Evolutionary conservation across 352 stramenopile genomes (phyloP).

Genomic region (Ophiocytium majus): DNA sequence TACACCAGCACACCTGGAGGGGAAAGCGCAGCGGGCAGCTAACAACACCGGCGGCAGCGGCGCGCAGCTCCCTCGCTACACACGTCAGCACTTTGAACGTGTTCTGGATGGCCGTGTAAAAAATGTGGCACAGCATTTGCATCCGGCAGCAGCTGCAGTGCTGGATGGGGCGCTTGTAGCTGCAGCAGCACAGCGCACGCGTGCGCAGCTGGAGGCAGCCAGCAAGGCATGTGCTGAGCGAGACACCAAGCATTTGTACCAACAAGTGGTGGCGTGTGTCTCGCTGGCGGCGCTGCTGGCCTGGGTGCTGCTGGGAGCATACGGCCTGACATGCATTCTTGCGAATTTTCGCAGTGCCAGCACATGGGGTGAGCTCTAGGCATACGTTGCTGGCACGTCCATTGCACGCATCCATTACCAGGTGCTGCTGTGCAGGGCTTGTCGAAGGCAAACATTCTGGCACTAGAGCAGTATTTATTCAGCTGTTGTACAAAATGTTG

Average conservation of each 20-base stretch:
- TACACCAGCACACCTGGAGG: neutral
- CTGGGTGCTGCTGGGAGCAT: neutral
- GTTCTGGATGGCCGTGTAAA: neutral
- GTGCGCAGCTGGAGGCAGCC: neutral
- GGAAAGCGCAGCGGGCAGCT: neutral
- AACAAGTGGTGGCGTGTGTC: neutral
- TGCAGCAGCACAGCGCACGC: neutral
- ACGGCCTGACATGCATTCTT: neutral
- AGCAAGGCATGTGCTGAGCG: neutral
- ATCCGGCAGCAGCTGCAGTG: neutral
- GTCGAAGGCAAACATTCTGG: neutral
- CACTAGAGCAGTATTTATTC: neutral
- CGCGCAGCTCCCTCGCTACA: slow-evolving; percentile 20
- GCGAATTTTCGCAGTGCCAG: neutral
- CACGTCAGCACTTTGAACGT: slow-evolving; percentile 22
- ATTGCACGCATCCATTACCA: neutral
- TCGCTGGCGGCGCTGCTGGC: neutral
- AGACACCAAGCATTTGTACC: neutral
- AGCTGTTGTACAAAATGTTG: neutral
- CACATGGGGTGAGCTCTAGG: neutral
- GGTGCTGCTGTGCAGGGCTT: neutral
- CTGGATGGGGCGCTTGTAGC: neutral
- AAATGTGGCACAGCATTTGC: neutral
- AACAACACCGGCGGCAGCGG: neutral
- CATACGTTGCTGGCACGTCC: neutral